Conservation (phyloP, 768 basidiomycete genomes). For the Neoboletus brunneissimus region DNA sequence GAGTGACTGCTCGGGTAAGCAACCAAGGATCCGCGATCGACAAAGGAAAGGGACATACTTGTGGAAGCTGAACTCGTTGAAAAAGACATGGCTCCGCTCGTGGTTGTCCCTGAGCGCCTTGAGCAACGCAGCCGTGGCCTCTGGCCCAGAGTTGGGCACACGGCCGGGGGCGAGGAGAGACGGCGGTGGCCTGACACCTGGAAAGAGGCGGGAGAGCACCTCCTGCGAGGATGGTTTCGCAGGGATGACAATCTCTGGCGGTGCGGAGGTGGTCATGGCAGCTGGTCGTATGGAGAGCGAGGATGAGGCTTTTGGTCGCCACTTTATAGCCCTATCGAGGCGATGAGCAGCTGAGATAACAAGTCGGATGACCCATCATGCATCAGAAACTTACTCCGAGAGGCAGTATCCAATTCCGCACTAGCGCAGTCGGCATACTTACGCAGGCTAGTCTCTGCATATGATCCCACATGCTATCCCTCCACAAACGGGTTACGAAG, state of each 20-base stretch:
- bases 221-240: slow-evolving; percentile 19
- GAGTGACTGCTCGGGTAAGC: slow-evolving; percentile 43
- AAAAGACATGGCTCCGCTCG: slow-evolving; percentile 51
- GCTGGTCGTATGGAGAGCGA: not conserved
- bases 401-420: not conserved
- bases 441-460: not conserved
- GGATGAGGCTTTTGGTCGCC: not conserved
- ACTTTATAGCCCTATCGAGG: slow-evolving; percentile 10
- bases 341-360: slow-evolving; percentile 1
- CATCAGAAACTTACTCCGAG: too few relatives aligned
- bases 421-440: not conserved
- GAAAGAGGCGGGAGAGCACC: slow-evolving; percentile 32
- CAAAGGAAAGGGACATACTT: slow-evolving; percentile 19
- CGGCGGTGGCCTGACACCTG: slow-evolving; percentile 29
- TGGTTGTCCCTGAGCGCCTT: slow-evolving; percentile 50
- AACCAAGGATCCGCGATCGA: not conserved
- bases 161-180: slow-evolving; percentile 37
- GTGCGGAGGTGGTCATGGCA: slow-evolving; percentile 27
- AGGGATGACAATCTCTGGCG: slow-evolving; percentile 21
- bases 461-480: not conserved
- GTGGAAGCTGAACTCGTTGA: slow-evolving; percentile 40
- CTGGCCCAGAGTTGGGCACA: slow-evolving; percentile 37
- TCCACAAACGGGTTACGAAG: not conserved
- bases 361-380: not conserved
- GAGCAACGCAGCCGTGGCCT: slow-evolving; percentile 39